Conservation (phyloP, 192 early-diverging fungal species). For the Backusella circina region DNA sequence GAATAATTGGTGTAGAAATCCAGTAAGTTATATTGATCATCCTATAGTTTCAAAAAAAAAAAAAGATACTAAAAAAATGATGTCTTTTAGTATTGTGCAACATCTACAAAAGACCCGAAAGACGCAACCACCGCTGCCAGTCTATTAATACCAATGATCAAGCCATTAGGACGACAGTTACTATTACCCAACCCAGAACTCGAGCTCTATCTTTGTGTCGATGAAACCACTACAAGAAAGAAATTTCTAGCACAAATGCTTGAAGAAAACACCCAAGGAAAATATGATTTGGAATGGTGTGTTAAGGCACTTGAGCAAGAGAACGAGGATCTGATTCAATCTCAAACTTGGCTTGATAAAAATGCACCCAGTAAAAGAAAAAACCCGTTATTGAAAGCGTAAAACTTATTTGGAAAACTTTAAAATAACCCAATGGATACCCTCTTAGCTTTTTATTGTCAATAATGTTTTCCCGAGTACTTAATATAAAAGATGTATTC, state of each 20-base stretch:
- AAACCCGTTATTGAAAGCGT: neutral
- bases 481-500: neutral
- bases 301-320: constrained; percentile 61
- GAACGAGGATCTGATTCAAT: constrained; percentile 46
- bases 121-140: constrained; percentile 66
- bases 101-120: constrained; percentile 31
- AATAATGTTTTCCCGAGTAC: neutral
- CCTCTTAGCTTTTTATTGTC: neutral
- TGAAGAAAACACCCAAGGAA: constrained; percentile 15
- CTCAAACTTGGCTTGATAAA: constrained; percentile 52
- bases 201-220: constrained; percentile 59
- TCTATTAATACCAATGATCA: constrained; percentile 44
- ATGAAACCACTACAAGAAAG: constrained; percentile 48
- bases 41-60: neutral
- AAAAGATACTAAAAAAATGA: neutral
- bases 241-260: constrained; percentile 45
- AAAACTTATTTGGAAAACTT: neutral
- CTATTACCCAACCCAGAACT: constrained; percentile 21
- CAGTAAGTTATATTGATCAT: constrained; percentile 19
- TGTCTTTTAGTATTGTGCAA: constrained; percentile 38
- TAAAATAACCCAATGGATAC: neutral
- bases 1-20: constrained; percentile 62
- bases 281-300: constrained; percentile 59
- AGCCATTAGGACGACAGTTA: constrained; percentile 42
- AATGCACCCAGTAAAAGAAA: constrained; percentile 50